Base-by-base conservation (phyloP, 1,284 basidiomycete genomes). In the Volvariella surrecta region DNA sequence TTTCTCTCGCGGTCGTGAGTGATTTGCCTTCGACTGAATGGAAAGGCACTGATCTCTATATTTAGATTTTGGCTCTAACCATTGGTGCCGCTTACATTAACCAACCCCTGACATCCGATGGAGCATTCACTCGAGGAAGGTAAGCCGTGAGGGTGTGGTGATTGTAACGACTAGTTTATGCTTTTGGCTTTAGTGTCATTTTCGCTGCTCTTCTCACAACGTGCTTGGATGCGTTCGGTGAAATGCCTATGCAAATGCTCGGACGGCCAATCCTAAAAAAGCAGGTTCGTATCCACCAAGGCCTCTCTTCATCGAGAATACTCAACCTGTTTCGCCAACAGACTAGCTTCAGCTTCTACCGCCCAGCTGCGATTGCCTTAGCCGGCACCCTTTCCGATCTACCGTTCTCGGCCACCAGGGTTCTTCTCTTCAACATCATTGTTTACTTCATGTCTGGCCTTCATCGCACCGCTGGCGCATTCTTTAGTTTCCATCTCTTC, bases 61-160 rank as follows among this genome's bases (percentile, higher is more conserved):
- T 6, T 51, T 38, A 65, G 63, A 45, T 71, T 39, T 63, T 91
- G 24, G 81, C 87, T 40, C 62, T 95, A 39, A 75, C 95, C 42
- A 71, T 87, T 51, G 90, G 90, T 28, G 80, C 74, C n/a, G 79
- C 82, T 11, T 93, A 78, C 64, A 77, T 79, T 54, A 76, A 86
- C 44, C 72, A 87, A 22, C 85, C 88, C 2, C 53, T 71, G 13
- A 82, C 84, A 0, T 78, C 89, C 6, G 73, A 74, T 30, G 90
- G 90, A 31, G 87, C 84, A 0, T 95, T 95, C 64, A 91, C 89
- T 16, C 78, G 90, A 50, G 91, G 89, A 50, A 58, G 61, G 63
- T 64, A 46, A 39, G 53, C 19, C 21, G n/a, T n/a, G n/a, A n/a
- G n/a, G n/a, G n/a, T n/a, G n/a, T n/a, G n/a, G n/a, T n/a, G n/a